These are phyloP conservation scores for Aaosphaeria arxii DNA, from an alignment of 2,329 filamentous ascomycete genomes.

Conservation along the genomic window DNA sequence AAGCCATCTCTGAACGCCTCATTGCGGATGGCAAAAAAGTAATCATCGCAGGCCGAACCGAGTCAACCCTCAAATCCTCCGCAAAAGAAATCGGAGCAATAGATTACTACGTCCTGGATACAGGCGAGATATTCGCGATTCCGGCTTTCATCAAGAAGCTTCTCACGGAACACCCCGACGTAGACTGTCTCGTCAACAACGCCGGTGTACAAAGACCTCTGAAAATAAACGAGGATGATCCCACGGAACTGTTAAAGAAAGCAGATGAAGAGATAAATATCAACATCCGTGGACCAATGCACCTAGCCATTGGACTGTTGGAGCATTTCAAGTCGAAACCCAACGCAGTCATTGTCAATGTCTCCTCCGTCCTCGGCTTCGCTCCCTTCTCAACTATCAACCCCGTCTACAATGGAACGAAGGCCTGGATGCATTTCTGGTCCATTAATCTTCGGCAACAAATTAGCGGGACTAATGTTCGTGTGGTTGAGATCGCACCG, in stretches of 20 bases:
- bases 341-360: slow-evolving; percentile 50
- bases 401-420: slow-evolving; percentile 59
- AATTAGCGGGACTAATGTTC: slow-evolving; percentile 42
- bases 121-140: not conserved
- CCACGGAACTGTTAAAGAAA: slow-evolving; percentile 44
- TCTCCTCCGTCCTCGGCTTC: slow-evolving; percentile 54
- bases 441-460: slow-evolving; percentile 55
- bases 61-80: not conserved
- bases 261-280: slow-evolving; percentile 59
- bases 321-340: slow-evolving; percentile 48
- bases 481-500: slow-evolving; percentile 56
- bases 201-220: slow-evolving; percentile 58
- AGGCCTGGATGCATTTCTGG: slow-evolving; percentile 58
- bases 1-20: slow-evolving; percentile 42
- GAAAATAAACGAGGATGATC: slow-evolving; percentile 38
- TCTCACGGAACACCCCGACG: slow-evolving; percentile 49
- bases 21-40: not conserved
- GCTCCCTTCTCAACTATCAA: slow-evolving; percentile 54
- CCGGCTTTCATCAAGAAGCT: slow-evolving; percentile 46
- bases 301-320: slow-evolving; percentile 50
- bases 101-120: not conserved
- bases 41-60: not conserved
- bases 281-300: slow-evolving; percentile 58
- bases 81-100: not conserved
- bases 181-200: slow-evolving; percentile 61